A percentile compares a stretch with the other conserved stretches of the same genome.
phyloP scores from a whole-genome alignment of 805 yeast species.

The Vanderwaltozyma verrucispora region DNA sequence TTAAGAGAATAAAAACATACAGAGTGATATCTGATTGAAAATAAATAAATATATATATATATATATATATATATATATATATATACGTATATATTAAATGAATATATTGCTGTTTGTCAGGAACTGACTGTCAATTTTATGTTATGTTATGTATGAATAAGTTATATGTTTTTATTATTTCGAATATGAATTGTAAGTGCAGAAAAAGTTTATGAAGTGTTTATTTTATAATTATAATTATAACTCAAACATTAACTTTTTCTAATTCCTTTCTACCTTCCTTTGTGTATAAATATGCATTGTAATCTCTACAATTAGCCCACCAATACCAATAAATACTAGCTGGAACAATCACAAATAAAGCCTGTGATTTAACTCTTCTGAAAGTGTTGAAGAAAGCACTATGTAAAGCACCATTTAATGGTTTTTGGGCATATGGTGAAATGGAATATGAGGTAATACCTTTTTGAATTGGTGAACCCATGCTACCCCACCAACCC shows the following conservation, averaged over 20 bases:
- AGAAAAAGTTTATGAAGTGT: too few relatives aligned
- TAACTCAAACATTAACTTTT: slow-evolving; percentile 32
- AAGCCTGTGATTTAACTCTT: slow-evolving; percentile 78
- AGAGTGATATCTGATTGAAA: too few relatives aligned
- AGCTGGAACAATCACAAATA: slow-evolving; percentile 71
- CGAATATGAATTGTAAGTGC: too few relatives aligned
- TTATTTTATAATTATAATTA: too few relatives aligned
- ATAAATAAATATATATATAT: too few relatives aligned
- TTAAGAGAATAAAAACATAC: too few relatives aligned
- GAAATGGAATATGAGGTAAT: slow-evolving; percentile 83
- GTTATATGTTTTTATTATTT: too few relatives aligned
- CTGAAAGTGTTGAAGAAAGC: slow-evolving; percentile 90
- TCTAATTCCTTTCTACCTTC: slow-evolving; percentile 94
- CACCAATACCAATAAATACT: slow-evolving; percentile 76
- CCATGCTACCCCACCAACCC: slow-evolving; percentile 98
- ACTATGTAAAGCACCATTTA: slow-evolving; percentile 75
- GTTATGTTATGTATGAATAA: too few relatives aligned
- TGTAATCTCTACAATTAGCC: slow-evolving; percentile 80
- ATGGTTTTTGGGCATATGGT: slow-evolving; percentile 86
- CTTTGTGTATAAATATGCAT: slow-evolving; percentile 90
- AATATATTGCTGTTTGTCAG: too few relatives aligned
- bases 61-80: too few relatives aligned
- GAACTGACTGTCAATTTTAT: too few relatives aligned
- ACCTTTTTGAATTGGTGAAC: slow-evolving; percentile 80
- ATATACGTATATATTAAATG: too few relatives aligned